A percentile compares a stretch with the other conserved stretches of the same genome.
phyloP scores from a whole-genome alignment of 2,329 filamentous ascomycete species.

The Fusarium sp. region DNA sequence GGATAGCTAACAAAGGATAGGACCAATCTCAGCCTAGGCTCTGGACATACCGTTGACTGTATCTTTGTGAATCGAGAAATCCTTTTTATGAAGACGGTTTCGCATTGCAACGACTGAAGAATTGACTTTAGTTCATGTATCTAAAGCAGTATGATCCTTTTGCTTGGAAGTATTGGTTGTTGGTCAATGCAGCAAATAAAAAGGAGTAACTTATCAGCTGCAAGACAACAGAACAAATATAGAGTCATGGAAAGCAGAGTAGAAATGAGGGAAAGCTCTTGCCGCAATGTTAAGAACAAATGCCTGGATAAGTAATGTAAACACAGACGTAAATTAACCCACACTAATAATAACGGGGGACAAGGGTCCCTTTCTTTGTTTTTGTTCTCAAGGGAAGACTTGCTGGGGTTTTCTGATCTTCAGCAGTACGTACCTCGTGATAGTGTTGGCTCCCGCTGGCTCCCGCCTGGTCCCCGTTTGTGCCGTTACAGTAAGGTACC shows the following conservation, averaged over 20 bases:
- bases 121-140: not conserved
- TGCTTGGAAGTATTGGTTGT: conserved; percentile 10
- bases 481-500: conserved; percentile 19
- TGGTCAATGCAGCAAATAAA: conserved; percentile 20
- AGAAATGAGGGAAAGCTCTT: conserved; percentile 7
- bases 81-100: conserved; percentile 50
- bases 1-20: not conserved
- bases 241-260: not conserved
- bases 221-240: not conserved
- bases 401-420: conserved; percentile 16
- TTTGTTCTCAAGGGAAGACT: conserved; percentile 25
- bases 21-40: not conserved
- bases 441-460: conserved; percentile 27
- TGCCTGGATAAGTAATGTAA: conserved; percentile 14
- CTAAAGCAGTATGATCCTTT: not conserved
- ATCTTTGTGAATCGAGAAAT: conserved; percentile 53
- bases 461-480: conserved; percentile 29
- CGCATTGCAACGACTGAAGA: conserved; percentile 44
- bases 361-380: conserved; percentile 6
- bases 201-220: not conserved
- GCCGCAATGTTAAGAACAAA: conserved; percentile 5
- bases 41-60: conserved; percentile 39
- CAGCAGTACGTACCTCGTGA: conserved; percentile 10
- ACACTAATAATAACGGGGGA: conserved; percentile 6
- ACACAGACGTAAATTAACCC: conserved; percentile 4